Evolutionary conservation across 2,329 filamentous ascomycete species (phyloP).

Genomic region (Fusarium aywerte): DNA sequence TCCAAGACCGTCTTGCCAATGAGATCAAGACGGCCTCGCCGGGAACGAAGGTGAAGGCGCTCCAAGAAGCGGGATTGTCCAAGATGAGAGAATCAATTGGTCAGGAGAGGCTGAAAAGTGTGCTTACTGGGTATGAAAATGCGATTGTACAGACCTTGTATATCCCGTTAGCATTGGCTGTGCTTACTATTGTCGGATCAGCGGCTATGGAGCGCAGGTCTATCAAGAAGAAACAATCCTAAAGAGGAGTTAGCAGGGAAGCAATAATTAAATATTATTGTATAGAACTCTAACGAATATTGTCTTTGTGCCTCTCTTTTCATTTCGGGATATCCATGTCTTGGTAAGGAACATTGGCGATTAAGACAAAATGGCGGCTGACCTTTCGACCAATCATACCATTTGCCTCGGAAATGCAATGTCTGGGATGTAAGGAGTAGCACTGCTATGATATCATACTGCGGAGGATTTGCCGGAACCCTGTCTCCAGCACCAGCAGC

Average conservation of each 20-base stretch:
- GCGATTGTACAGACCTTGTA: constrained; percentile 41
- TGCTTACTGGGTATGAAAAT: constrained; percentile 37
- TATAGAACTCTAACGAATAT: too few relatives aligned
- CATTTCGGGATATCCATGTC: neutral
- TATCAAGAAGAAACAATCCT: constrained; percentile 38
- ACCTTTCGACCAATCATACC: neutral
- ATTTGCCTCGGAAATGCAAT: neutral
- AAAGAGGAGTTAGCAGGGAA: neutral
- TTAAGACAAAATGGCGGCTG: neutral
- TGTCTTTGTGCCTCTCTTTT: neutral
- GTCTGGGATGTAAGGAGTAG: neutral
- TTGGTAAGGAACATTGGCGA: neutral
- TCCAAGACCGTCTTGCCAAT: constrained; percentile 31
- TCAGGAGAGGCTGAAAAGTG: constrained; percentile 7
- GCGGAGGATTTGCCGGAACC: neutral
- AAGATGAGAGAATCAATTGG: constrained; percentile 34
- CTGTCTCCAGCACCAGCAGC: neutral
- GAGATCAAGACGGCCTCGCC: constrained; percentile 34
- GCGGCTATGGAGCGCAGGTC: constrained; percentile 41
- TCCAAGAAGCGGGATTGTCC: constrained; percentile 30
- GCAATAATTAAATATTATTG: too few relatives aligned
- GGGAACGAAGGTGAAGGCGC: neutral
- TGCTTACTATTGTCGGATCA: constrained; percentile 35
- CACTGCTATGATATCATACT: neutral
- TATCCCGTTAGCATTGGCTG: constrained; percentile 32